Evolutionary conservation across 2,329 filamentous ascomycete genomes (phyloP).

Genomic region (Colletotrichum lindemuthianum): DNA sequence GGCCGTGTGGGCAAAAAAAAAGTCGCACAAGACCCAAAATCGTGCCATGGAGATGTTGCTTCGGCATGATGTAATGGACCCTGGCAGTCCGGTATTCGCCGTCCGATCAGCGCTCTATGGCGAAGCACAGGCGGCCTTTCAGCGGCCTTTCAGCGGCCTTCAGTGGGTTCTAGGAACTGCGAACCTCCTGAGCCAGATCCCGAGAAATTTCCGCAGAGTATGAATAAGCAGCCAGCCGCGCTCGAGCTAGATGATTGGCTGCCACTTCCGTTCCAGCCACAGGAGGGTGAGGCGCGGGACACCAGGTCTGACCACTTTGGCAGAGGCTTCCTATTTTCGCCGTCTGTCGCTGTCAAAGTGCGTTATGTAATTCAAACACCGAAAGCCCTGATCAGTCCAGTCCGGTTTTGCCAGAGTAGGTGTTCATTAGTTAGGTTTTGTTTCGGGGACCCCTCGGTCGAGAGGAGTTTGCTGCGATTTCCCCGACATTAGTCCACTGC

Average conservation of each 20-base stretch:
- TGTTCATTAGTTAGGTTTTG: background rate
- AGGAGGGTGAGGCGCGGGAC: constrained; percentile 10
- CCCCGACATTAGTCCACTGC: constrained; percentile 19
- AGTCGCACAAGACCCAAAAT: constrained; percentile 28
- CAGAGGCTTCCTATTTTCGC: constrained; percentile 34
- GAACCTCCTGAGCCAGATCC: constrained; percentile 36
- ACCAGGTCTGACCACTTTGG: constrained; percentile 25
- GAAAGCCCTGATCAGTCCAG: constrained; percentile 7
- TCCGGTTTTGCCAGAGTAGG: too few species aligned
- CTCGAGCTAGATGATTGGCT: constrained; percentile 20
- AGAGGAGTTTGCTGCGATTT: background rate
- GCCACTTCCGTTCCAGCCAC: background rate
- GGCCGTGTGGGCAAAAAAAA: constrained; percentile 26
- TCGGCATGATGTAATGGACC: constrained; percentile 35
- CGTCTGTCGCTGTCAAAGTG: constrained; percentile 26
- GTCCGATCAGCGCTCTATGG: constrained; percentile 14
- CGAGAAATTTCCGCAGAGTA: constrained; percentile 44
- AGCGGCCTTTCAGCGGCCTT: constrained; percentile 10
- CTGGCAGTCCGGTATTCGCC: constrained; percentile 32
- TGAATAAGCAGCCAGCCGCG: constrained; percentile 12
- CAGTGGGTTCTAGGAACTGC: constrained; percentile 32
- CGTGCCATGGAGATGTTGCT: constrained; percentile 32
- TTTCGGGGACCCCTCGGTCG: constrained; percentile 5
- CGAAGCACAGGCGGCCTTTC: background rate
- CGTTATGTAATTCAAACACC: constrained; percentile 33